Evolutionary conservation across 2,329 filamentous ascomycete genomes (phyloP), one percentile per base, ranked within the genome.

Genomic region (Ascochyta viciae-villosae): DNA sequence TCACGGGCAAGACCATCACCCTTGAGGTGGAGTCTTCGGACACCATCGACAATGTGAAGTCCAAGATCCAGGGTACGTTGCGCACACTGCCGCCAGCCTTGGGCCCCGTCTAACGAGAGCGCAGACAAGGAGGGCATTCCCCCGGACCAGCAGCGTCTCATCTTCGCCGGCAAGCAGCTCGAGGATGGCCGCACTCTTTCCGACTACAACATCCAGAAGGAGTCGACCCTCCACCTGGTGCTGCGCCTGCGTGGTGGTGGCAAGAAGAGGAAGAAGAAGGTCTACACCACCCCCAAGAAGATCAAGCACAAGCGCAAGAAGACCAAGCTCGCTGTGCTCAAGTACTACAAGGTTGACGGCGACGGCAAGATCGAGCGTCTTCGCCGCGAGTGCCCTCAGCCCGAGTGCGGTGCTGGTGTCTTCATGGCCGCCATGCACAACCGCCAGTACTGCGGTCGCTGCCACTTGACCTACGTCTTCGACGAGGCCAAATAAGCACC

Each of bases 231-330:
- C 71, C 95, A 99, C 85, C 85, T 98, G 74, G 95, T 99, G 75
- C 89, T 99, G 75, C 92, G 95, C 80, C 92, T 99, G 63, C 95
- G 94, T 87, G 95, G 95, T 87, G 95, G 94, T 82, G 93, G 83
- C 80, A 80, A 79, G 76, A 99, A 99, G 92, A 97, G 98, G 91
- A 89, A 96, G 83, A 99, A 99, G 92, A 99, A 99, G 93, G 95
- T 99, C 74, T 99, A 99, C 91, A 98, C 92, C 81, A 99, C 95
- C 77, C 95, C 95, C 82, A 99, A 99, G 93, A 99, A 99, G 92
- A 99, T 99, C 90, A 99, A 99, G 95, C 95, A 99, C 90, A 99
- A 99, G 93, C 90, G 92, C 87, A 99, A 98, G 92, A 99, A 99
- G 94, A 96, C 91, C 89, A 99, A 99, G 90, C 86, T 99, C 82